Conservation (phyloP, 805 yeast species). For the Saccharomycopsis vini region DNA sequence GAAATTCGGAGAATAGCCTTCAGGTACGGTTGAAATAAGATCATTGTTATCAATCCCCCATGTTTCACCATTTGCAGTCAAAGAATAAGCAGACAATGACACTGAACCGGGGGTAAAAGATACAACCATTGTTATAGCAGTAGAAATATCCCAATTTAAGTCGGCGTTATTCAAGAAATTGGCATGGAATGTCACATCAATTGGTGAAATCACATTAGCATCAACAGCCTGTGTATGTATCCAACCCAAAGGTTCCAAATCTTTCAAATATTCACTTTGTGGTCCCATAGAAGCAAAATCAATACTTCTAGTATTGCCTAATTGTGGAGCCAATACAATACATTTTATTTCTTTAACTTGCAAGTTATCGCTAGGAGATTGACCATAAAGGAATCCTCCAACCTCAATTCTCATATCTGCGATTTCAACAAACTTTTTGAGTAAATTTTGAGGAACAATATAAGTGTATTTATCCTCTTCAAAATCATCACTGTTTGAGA, state of each 20-base stretch:
- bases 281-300: constrained; percentile 41
- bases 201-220: constrained; percentile 49
- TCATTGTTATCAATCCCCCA: constrained; percentile 73
- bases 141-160: background rate
- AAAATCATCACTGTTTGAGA: constrained; percentile 56
- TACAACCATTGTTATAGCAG: constrained; percentile 50
- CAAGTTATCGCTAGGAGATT: constrained; percentile 61
- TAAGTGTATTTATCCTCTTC: constrained; percentile 53
- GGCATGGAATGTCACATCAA: constrained; percentile 57
- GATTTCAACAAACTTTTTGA: constrained; percentile 68
- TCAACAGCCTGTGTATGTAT: constrained; percentile 82
- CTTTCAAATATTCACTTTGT: constrained; percentile 34
- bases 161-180: constrained; percentile 26
- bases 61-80: constrained; percentile 54
- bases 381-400: constrained; percentile 74
- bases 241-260: constrained; percentile 82
- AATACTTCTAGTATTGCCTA: constrained; percentile 61
- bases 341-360: constrained; percentile 71
- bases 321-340: constrained; percentile 78
- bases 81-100: constrained; percentile 55
- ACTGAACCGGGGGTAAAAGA: constrained; percentile 79
- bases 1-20: constrained; percentile 56
- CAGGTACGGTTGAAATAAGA: constrained; percentile 44
- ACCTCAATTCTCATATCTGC: constrained; percentile 77
- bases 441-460: constrained; percentile 73